Evolutionary conservation across 208 protist species (phyloP).

Genomic region (Crithidia mellificae): DNA sequence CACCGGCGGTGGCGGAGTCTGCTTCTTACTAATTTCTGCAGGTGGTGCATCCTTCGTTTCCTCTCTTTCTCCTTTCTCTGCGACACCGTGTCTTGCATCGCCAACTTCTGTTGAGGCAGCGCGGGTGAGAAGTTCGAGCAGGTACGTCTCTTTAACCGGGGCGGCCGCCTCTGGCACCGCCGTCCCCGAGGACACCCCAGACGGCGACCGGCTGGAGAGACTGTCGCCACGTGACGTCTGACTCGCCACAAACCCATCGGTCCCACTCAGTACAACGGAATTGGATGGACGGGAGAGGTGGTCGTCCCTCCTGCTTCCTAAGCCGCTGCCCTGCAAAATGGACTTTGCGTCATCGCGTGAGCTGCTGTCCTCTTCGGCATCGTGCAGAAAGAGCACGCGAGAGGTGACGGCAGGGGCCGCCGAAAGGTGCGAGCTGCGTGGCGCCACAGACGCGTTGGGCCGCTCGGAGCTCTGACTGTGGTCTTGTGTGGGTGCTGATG

Average conservation of each 20-base stretch:
- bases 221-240: neutral
- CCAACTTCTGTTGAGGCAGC: constrained; percentile 3
- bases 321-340: neutral
- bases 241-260: neutral
- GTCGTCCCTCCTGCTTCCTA: too few species aligned
- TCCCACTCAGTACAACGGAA: too few species aligned
- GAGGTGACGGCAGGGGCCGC: neutral
- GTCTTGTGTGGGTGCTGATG: neutral
- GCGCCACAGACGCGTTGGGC: neutral
- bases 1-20: too few species aligned
- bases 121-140: constrained; percentile 9
- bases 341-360: neutral
- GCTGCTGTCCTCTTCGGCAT: neutral
- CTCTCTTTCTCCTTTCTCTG: neutral
- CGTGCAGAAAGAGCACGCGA: constrained; percentile 7
- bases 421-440: neutral
- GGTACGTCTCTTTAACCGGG: neutral
- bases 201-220: neutral
- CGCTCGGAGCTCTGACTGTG: neutral
- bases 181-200: neutral
- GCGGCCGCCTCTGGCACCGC: neutral
- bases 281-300: too few species aligned
- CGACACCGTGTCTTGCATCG: neutral
- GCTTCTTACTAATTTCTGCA: too few species aligned
- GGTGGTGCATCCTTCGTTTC: neutral